Percentiles rank a stretch among this genome's conserved stretches.
phyloP scores from a whole-genome alignment of 495 filamentous ascomycete genomes.

The Aspergillus sparsus region DNA sequence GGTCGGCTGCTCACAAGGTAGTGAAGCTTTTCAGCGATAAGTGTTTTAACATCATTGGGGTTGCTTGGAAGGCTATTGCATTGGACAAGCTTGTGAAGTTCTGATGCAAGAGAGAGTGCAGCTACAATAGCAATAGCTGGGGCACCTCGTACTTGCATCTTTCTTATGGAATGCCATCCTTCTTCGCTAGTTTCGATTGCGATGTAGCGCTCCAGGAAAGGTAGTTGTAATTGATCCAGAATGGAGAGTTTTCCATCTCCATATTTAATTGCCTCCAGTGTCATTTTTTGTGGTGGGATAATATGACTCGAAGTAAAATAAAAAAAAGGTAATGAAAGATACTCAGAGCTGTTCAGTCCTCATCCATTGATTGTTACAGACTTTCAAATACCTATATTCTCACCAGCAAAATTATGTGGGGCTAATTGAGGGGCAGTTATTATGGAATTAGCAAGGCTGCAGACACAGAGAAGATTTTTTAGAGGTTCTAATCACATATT shows the following conservation, averaged over 20 bases:
- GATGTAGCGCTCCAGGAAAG: conserved; percentile 82
- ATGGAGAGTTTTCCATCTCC: conserved; percentile 74
- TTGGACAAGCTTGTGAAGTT: conserved; percentile 32
- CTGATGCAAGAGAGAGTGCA: conserved; percentile 77
- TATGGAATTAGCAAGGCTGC: no score
- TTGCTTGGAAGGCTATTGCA: conserved; percentile 34
- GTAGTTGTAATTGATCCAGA: conserved; percentile 85
- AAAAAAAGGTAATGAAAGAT: no score
- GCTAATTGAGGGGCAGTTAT: no score
- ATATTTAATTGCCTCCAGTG: conserved; percentile 88
- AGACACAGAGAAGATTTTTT: no score
- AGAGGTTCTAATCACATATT: no score
- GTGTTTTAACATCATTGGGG: conserved; percentile 59
- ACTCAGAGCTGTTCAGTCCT: no score
- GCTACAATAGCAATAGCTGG: conserved; percentile 98
- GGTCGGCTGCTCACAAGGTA: conserved; percentile 86
- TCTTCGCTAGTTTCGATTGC: conserved; percentile 71
- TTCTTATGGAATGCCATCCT: conserved; percentile 88
- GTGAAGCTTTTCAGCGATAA: conserved; percentile 72
- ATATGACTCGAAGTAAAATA: no score
- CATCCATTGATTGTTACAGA: no score
- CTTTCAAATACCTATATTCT: no score
- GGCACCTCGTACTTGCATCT: conserved; percentile 91
- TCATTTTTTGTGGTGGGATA: conserved; percentile 41
- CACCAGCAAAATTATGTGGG: no score